A percentile compares a stretch with the other conserved stretches of the same genome.
These are phyloP conservation scores for Penicillium janthinellum DNA, from an alignment of 2,329 filamentous ascomycete genomes.

Conservation along the genomic window DNA sequence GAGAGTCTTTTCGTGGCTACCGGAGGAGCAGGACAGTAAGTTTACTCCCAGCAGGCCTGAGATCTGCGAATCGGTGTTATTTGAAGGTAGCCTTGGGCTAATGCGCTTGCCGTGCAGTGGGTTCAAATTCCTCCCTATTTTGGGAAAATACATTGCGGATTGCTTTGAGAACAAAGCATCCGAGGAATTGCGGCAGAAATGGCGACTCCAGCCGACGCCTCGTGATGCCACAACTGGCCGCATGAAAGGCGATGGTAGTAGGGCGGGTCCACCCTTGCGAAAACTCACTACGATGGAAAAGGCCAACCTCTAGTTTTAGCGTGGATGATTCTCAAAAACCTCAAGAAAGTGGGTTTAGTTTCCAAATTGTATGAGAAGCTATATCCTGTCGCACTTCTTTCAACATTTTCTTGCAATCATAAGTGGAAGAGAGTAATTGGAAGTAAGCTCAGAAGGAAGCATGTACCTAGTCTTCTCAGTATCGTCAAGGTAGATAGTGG, in stretches of 20 bases:
- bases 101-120: conserved; percentile 13
- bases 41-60: neutral
- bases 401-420: neutral
- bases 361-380: neutral
- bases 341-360: neutral
- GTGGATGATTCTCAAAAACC: neutral
- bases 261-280: conserved; percentile 31
- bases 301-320: conserved; percentile 21
- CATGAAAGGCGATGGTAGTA: conserved; percentile 32
- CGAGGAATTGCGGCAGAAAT: conserved; percentile 63
- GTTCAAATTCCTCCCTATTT: conserved; percentile 67
- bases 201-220: conserved; percentile 35
- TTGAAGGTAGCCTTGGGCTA: neutral
- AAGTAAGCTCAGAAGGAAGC: no score
- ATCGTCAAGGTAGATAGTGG: neutral
- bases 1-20: conserved; percentile 48
- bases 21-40: conserved; percentile 30
- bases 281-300: conserved; percentile 27
- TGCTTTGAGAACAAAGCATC: conserved; percentile 51
- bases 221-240: conserved; percentile 1
- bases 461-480: no score
- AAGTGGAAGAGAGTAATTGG: no score
- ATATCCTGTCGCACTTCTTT: no score
- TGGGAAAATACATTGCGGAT: conserved; percentile 64
- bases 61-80: neutral